Conservation (phyloP, 2,329 filamentous ascomycete genomes). For the Fusarium tuaranense region DNA sequence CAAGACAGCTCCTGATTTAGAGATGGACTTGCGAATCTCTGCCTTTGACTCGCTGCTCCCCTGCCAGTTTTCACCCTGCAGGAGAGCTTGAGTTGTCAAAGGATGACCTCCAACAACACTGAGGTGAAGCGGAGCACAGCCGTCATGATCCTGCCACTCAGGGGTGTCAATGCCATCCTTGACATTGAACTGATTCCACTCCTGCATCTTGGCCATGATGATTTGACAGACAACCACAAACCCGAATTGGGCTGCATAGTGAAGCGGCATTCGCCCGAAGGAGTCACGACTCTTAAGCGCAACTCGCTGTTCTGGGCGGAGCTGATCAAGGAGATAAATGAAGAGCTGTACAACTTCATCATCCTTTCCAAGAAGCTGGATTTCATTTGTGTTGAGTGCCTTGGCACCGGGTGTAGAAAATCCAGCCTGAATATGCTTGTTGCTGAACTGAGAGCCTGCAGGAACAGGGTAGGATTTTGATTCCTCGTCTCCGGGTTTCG, state of each 20-base stretch:
- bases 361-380: slow-evolving; percentile 72
- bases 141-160: slow-evolving; percentile 92
- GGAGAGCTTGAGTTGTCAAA: slow-evolving; percentile 82
- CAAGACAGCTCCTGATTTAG: slow-evolving; percentile 88
- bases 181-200: slow-evolving; percentile 88
- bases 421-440: slow-evolving; percentile 84
- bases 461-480: slow-evolving; percentile 64
- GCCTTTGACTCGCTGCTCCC: slow-evolving; percentile 72
- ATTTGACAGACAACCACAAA: slow-evolving; percentile 91
- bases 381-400: slow-evolving; percentile 74
- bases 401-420: slow-evolving; percentile 73
- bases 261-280: slow-evolving; percentile 86
- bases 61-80: slow-evolving; percentile 84
- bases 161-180: slow-evolving; percentile 87
- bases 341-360: slow-evolving; percentile 82
- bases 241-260: slow-evolving; percentile 95
- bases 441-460: slow-evolving; percentile 66
- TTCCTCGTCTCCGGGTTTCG: slow-evolving; percentile 60
- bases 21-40: slow-evolving; percentile 74
- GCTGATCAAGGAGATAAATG: slow-evolving; percentile 71
- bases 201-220: slow-evolving; percentile 88
- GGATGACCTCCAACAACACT: slow-evolving; percentile 93
- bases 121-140: slow-evolving; percentile 90
- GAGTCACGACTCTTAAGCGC: slow-evolving; percentile 79
- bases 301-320: slow-evolving; percentile 74